Base-by-base conservation (phyloP, 495 filamentous ascomycete species). In the Lasiosphaeria ovina region DNA sequence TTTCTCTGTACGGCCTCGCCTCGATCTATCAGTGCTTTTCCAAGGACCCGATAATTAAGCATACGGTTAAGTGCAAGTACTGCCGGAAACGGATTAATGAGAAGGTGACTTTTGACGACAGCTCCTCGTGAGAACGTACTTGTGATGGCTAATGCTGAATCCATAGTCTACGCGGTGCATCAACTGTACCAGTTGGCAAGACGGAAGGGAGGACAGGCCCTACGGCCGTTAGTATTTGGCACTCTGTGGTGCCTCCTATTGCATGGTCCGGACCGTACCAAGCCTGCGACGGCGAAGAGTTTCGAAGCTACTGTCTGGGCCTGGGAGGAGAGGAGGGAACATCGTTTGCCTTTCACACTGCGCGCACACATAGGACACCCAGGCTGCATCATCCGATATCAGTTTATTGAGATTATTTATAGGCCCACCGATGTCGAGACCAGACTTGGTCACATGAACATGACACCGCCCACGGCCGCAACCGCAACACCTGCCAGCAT, bases 181-280 rank as follows among this genome's bases (percentile, higher is more conserved):
- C 16, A 87, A 90, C 61, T 91, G 88, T 68, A 89, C 87, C 5
- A 89, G 85, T 61, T 91, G 88, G 88, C 83, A 85, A 63, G 88
- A 91, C 74, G 88, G 87, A n/a, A 78, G 87, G 63, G 88, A 91
- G 69, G 85, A 89, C 36, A 51, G 54, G 52, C 34, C 17, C 9
- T 47, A 34, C 35, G 47, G 51, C 16, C 14, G 48, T n/a, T 17
- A 32, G 32, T 44, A 57, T 24, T 40, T 31, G 47, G 55, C 48
- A 9, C 34, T 6, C 35, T 33, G 32, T 4, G 36, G 17, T 33
- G 8, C 16, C 33, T 35, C 51, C 8, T 9, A 6, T 53, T 53
- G 5, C 17, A 12, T 36, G 34, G 11, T 1, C 14, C 2, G 24
- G 24, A 24, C 24, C 24, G 24, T 24, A 24, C 24, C 24, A 24